Conservation (phyloP, 495 filamentous ascomycete genomes). For the Stereocaulon alpinum region DNA sequence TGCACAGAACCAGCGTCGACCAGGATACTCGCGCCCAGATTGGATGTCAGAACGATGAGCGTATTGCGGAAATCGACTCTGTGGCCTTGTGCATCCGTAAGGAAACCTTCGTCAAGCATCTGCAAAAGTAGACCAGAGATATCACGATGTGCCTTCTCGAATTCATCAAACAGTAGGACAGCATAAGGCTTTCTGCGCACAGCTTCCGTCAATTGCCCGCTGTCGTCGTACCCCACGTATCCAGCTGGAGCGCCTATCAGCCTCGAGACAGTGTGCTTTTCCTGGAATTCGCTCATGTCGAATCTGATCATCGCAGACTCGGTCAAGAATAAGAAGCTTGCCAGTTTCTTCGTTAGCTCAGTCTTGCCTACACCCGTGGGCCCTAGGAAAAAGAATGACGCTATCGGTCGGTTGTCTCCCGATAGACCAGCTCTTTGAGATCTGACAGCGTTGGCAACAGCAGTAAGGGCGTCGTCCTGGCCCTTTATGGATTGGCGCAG, state of each 20-base stretch:
- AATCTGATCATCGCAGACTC: conserved; percentile 84
- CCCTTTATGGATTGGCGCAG: conserved; percentile 77
- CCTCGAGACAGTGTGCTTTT: conserved; percentile 90
- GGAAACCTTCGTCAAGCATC: conserved; percentile 91
- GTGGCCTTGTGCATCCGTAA: conserved; percentile 91
- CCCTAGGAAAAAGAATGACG: conserved; percentile 95
- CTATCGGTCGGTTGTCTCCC: conserved; percentile 81
- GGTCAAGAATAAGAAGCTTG: conserved; percentile 83
- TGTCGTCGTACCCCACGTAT: conserved; percentile 95
- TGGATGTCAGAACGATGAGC: conserved; percentile 90
- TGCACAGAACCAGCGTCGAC: conserved; percentile 36
- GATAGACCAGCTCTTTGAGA: conserved; percentile 89
- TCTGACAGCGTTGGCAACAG: conserved; percentile 85
- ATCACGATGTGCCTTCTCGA: conserved; percentile 93
- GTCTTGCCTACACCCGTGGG: conserved; percentile 97
- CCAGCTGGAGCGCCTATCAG: conserved; percentile 88
- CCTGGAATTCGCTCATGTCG: conserved; percentile 97
- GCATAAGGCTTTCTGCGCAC: conserved; percentile 93
- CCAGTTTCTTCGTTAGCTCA: conserved; percentile 93
- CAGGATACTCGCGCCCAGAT: conserved; percentile 53
- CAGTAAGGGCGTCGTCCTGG: conserved; percentile 85
- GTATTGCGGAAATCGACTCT: conserved; percentile 95
- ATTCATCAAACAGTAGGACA: conserved; percentile 90
- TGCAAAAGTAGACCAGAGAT: conserved; percentile 91
- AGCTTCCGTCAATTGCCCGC: conserved; percentile 91